Percentiles rank a stretch among this genome's conserved stretches.
phyloP scores from a whole-genome alignment of 306 rosid species.

The Carpinus viminea region DNA sequence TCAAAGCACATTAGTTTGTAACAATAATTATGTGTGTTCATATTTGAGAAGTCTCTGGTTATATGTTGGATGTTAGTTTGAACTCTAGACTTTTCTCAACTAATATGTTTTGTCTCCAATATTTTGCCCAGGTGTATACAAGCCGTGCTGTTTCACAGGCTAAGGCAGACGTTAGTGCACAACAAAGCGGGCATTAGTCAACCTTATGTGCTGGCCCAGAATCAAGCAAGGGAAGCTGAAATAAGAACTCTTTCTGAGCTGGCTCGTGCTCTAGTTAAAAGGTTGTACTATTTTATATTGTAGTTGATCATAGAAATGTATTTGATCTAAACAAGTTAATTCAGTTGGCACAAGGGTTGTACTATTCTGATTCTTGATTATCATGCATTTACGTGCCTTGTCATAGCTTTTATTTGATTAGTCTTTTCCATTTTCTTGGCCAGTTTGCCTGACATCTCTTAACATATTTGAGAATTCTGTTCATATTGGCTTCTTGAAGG shows the following conservation, averaged over 20 bases:
- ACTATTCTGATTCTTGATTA: background rate
- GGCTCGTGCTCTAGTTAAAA: slow-evolving; percentile 65
- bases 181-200: slow-evolving; percentile 41
- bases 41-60: no score
- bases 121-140: slow-evolving; percentile 35
- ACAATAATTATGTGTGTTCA: no score
- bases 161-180: slow-evolving; percentile 39
- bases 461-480: background rate
- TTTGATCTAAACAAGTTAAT: background rate
- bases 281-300: slow-evolving; percentile 35
- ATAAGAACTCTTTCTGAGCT: slow-evolving; percentile 61
- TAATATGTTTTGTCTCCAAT: slow-evolving; percentile 14
- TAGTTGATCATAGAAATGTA: background rate
- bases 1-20: no score
- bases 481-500: background rate
- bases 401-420: background rate
- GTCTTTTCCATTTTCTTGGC: background rate
- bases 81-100: slow-evolving; percentile 2
- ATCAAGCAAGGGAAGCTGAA: slow-evolving; percentile 77
- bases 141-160: slow-evolving; percentile 35
- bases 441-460: background rate
- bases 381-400: background rate
- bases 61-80: background rate
- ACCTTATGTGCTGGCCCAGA: slow-evolving; percentile 38
- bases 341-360: background rate